These are phyloP conservation scores for Malus orientalis DNA, from an alignment of 306 rosid genomes.

Conservation along the genomic window DNA sequence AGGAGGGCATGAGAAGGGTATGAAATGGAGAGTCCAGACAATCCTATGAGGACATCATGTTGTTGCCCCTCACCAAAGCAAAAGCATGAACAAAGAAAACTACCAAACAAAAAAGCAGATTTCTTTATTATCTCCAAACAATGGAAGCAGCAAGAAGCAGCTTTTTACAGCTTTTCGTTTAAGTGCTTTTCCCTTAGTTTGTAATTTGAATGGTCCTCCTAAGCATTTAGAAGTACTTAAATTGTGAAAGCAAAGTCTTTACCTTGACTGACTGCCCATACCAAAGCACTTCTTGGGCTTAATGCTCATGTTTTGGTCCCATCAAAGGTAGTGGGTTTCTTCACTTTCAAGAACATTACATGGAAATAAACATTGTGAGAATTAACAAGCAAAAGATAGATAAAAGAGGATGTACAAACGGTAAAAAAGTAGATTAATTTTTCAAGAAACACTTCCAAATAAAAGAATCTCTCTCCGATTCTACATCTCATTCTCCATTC, in stretches of 20 bases:
- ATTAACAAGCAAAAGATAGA: not conserved
- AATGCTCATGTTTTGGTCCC: not conserved
- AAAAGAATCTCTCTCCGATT: too few relatives aligned
- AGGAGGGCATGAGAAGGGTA: too few relatives aligned
- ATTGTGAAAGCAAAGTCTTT: not conserved
- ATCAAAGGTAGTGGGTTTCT: not conserved
- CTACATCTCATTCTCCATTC: too few relatives aligned
- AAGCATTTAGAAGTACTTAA: not conserved
- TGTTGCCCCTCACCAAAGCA: constrained; percentile 22
- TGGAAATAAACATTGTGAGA: not conserved
- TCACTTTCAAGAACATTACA: not conserved
- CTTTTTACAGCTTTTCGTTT: not conserved
- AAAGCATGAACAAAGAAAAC: constrained; percentile 2
- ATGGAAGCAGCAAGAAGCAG: not conserved
- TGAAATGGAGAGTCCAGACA: too few relatives aligned
- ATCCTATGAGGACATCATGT: not conserved
- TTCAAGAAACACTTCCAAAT: not conserved
- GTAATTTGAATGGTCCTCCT: not conserved
- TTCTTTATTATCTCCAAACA: not conserved
- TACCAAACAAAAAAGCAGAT: not conserved
- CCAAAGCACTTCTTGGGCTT: not conserved
- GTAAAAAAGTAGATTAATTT: too few relatives aligned
- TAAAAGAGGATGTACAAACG: not conserved
- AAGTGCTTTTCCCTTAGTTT: not conserved
- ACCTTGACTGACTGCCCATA: not conserved